Conservation (phyloP, 2,329 filamentous ascomycete species). For the Trichoderma lentiforme region DNA sequence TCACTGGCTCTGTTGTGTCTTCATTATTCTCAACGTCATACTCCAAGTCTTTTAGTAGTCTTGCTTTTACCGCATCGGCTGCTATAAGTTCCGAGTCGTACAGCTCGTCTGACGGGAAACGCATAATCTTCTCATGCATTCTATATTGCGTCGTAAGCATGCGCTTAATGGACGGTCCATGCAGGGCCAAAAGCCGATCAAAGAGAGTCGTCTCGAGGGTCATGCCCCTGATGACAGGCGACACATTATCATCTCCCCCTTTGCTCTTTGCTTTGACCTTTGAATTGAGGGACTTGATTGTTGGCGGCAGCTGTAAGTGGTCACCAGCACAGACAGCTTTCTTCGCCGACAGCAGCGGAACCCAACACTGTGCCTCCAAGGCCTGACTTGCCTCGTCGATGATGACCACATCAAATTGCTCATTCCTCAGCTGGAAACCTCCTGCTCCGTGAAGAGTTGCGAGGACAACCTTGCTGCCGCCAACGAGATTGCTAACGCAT, state of each 20-base stretch:
- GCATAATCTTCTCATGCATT: constrained; percentile 96
- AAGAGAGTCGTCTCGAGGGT: constrained; percentile 89
- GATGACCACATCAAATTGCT: constrained; percentile 88
- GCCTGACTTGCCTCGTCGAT: constrained; percentile 97
- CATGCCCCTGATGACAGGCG: constrained; percentile 47
- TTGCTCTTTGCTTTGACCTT: constrained; percentile 41
- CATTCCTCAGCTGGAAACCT: constrained; percentile 72
- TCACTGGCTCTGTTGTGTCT: constrained; percentile 79
- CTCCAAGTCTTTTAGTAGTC: constrained; percentile 72
- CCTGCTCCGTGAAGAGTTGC: constrained; percentile 91
- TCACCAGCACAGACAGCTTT: constrained; percentile 93
- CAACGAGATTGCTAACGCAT: constrained; percentile 74
- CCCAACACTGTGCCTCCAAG: constrained; percentile 95
- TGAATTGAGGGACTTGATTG: constrained; percentile 75
- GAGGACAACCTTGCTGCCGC: constrained; percentile 79
- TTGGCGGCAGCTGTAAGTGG: constrained; percentile 89
- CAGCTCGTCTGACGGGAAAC: constrained; percentile 83
- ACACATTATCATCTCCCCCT: constrained; percentile 33
- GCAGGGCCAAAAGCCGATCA: constrained; percentile 76
- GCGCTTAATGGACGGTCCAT: constrained; percentile 80
- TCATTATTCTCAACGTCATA: constrained; percentile 78
- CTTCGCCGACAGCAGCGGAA: constrained; percentile 72
- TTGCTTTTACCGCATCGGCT: constrained; percentile 70
- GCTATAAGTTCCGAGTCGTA: constrained; percentile 82
- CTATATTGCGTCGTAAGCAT: constrained; percentile 98